These are phyloP conservation scores for Populus trichocarpa DNA, from an alignment of 441 rosid species.

Conservation along the genomic window DNA sequence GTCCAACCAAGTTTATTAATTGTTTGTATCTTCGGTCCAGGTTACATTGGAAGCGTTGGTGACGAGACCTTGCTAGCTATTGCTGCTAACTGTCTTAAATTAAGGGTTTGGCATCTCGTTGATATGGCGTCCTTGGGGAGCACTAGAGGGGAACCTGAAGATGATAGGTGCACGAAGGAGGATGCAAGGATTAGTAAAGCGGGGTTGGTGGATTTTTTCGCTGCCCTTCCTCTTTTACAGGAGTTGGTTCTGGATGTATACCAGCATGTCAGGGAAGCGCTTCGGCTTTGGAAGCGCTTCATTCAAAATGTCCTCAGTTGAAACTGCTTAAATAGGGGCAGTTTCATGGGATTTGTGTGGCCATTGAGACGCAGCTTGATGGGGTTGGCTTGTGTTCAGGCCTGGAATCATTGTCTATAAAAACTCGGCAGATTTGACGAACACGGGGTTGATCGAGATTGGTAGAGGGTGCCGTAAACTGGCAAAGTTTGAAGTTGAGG, in stretches of 20 bases:
- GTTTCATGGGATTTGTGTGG: constrained; percentile 66
- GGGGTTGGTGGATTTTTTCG: constrained; percentile 48
- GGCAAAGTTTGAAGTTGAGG: constrained; percentile 66
- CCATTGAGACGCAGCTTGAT: constrained; percentile 54
- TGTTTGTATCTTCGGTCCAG: constrained; percentile 75
- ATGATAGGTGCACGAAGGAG: constrained; percentile 41
- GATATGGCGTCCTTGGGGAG: constrained; percentile 49
- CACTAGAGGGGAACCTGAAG: constrained; percentile 43
- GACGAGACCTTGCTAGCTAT: constrained; percentile 66
- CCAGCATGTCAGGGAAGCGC: constrained; percentile 43
- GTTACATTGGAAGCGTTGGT: constrained; percentile 64
- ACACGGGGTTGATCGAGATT: constrained; percentile 77
- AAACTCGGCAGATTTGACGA: constrained; percentile 62
- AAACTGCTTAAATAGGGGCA: constrained; percentile 56
- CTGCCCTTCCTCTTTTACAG: constrained; percentile 47
- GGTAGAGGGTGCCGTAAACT: constrained; percentile 72
- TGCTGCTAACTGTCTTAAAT: constrained; percentile 54
- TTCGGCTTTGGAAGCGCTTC: constrained; percentile 28
- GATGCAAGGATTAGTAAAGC: constrained; percentile 49
- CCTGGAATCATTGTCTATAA: constrained; percentile 55
- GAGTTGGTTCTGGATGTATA: constrained; percentile 69
- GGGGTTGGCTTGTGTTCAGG: constrained; percentile 77
- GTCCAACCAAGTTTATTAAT: constrained; percentile 48
- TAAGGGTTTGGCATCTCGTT: constrained; percentile 59
- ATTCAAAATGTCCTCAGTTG: constrained; percentile 49